Evolutionary conservation across 108 stramenopile species (phyloP).

Genomic region (Asterionellopsis glacialis): DNA sequence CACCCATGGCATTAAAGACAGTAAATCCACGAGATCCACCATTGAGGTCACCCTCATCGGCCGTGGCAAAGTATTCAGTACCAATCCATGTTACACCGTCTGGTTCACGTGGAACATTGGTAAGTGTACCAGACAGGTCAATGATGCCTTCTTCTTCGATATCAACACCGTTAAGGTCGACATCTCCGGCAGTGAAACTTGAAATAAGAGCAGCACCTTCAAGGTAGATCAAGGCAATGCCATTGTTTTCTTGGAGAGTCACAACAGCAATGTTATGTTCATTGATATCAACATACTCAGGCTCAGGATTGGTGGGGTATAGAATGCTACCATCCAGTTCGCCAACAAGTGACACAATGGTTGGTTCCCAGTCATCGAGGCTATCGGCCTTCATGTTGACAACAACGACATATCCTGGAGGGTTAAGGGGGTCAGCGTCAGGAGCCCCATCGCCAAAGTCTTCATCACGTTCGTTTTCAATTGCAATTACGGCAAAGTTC

Average conservation of each 20-base stretch:
- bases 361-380: conserved; percentile 26
- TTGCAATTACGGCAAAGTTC: conserved; percentile 48
- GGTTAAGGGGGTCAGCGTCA: conserved; percentile 15
- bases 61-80: conserved; percentile 56
- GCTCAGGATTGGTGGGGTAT: conserved; percentile 60
- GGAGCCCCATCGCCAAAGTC: conserved; percentile 39
- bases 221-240: conserved; percentile 47
- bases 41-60: conserved; percentile 67
- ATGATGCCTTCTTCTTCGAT: conserved; percentile 32
- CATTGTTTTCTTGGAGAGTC: conserved; percentile 78
- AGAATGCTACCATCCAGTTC: conserved; percentile 35
- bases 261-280: conserved; percentile 45
- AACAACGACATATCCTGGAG: conserved; percentile 45
- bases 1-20: conserved; percentile 42
- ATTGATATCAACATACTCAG: conserved; percentile 66
- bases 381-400: conserved; percentile 14
- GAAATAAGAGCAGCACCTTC: conserved; percentile 21
- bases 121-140: conserved; percentile 20
- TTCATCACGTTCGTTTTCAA: conserved; percentile 71
- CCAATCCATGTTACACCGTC: conserved; percentile 66
- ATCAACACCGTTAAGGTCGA: conserved; percentile 41
- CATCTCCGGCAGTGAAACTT: conserved; percentile 47
- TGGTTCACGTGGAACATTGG: conserved; percentile 41
- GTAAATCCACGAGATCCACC: conserved; percentile 67
- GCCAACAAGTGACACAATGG: conserved; percentile 30